Base-by-base conservation (phyloP, 2,329 filamentous ascomycete genomes). In the Diplodia mutila region DNA sequence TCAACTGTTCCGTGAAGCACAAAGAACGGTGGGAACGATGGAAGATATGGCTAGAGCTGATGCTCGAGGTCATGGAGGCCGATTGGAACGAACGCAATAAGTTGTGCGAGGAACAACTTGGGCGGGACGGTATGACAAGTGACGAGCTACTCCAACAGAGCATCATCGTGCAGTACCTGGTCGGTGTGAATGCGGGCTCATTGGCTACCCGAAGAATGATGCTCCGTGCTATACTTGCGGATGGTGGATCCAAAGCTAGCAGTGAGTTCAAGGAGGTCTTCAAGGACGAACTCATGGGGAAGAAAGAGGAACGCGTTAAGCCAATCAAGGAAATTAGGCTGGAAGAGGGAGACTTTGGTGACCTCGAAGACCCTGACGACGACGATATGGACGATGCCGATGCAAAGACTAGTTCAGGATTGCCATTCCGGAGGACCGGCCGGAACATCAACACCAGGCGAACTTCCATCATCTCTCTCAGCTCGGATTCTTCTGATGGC, bases 1-100 rank as follows among this genome's bases (percentile, higher is more conserved):
- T 98, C 77, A 95, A 94, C 75, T 98, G 94, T 80, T 94, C 92
- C 63, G 85, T 91, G 1, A 78, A 86, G 37, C 84, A 94, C 72
- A 88, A 88, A 1, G 84, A 86, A 49, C 86, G 94, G 23, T 98
- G 95, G 94, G 85, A 84, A 61, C 86, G 89, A 74, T 98, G 94
- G 93, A 88, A 85, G 72, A 79, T 87, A 8, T 97, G 93, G 91
- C 82, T 98, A 16, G 86, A 89, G 39, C 89, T 91, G 69, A 90
- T 97, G 85, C 78, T 96, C 5, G 90, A 94, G 73, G 87, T 91
- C 7, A 81, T 97, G 14, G 90, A 95, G 71, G 81, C 83, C 3
- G 92, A 96, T 72, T 89, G 91, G 76, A 77, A 84, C 6, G 86
- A 88, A 69, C 83, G 89, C 6, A 76, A 85, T 61, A 80, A 83